phyloP scores from a whole-genome alignment of 106 monocot genomes.

The Triglochin maritima region DNA sequence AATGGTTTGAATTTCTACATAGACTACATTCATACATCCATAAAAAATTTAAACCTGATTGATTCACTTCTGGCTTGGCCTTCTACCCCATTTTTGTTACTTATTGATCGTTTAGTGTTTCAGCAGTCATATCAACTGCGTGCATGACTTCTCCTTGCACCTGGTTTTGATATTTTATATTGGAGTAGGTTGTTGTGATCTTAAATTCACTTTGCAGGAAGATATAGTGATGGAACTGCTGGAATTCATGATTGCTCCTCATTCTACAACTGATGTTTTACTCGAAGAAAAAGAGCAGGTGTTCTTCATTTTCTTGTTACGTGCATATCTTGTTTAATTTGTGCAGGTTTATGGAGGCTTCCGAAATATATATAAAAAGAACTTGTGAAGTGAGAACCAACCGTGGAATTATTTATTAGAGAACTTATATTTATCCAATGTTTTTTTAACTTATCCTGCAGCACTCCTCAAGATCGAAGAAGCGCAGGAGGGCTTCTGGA shows the following conservation, averaged over 20 bases:
- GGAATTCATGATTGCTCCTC: slow-evolving; percentile 78
- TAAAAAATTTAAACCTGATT: too few relatives aligned
- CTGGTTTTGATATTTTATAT: not conserved
- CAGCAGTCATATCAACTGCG: too few relatives aligned
- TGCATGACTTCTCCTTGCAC: not conserved
- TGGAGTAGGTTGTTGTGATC: not conserved
- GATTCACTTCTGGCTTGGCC: too few relatives aligned
- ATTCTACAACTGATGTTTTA: slow-evolving; percentile 35
- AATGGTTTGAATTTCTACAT: too few relatives aligned
- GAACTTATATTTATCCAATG: not conserved
- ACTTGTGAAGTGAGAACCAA: not conserved
- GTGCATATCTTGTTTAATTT: not conserved
- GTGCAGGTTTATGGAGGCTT: not conserved
- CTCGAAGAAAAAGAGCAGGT: slow-evolving; percentile 63
- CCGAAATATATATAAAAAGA: not conserved
- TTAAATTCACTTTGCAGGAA: slow-evolving; percentile 31
- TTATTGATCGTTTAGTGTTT: not conserved
- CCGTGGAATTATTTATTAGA: not conserved
- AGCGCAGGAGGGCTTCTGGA: slow-evolving; percentile 45
- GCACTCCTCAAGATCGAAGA: slow-evolving; percentile 40
- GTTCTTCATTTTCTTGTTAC: not conserved
- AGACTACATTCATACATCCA: too few relatives aligned
- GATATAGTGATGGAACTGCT: slow-evolving; percentile 59
- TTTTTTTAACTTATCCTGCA: slow-evolving; percentile 6
- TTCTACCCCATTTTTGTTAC: not conserved